A percentile compares a stretch with the other conserved stretches of the same genome.
These are phyloP conservation scores for Fusarium sororula DNA, from an alignment of 2,329 filamentous ascomycete species.

Conservation along the genomic window DNA sequence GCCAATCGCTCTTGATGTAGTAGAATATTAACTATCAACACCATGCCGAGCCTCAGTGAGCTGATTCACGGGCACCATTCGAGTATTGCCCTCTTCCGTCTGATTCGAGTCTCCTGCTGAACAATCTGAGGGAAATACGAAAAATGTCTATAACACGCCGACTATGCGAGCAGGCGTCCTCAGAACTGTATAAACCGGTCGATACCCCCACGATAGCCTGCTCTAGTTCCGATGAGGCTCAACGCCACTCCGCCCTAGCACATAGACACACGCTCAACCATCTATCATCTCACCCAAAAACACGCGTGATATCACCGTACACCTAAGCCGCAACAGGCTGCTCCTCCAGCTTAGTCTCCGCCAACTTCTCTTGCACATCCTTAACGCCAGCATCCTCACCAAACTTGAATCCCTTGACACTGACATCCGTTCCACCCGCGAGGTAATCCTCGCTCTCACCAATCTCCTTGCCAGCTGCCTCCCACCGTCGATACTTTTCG, in stretches of 20 bases:
- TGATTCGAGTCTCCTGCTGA: background rate
- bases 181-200: background rate
- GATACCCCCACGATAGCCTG: background rate
- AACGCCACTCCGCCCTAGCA: background rate
- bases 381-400: constrained; percentile 30
- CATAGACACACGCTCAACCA: background rate
- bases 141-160: background rate
- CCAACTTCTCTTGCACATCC: constrained; percentile 44
- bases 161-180: background rate
- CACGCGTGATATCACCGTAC: background rate
- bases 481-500: constrained; percentile 76
- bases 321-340: constrained; percentile 33
- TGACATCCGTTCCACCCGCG: constrained; percentile 64
- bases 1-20: background rate
- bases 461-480: constrained; percentile 78
- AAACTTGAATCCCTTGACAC: constrained; percentile 47
- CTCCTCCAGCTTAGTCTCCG: constrained; percentile 40
- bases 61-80: background rate
- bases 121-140: background rate
- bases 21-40: background rate
- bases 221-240: background rate
- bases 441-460: constrained; percentile 91
- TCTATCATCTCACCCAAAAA: background rate
- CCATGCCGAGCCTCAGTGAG: background rate
- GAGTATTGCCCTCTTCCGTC: background rate